These are phyloP conservation scores for Acanthamoeba sp. DNA, from an alignment of 208 protist species.

Conservation along the genomic window DNA sequence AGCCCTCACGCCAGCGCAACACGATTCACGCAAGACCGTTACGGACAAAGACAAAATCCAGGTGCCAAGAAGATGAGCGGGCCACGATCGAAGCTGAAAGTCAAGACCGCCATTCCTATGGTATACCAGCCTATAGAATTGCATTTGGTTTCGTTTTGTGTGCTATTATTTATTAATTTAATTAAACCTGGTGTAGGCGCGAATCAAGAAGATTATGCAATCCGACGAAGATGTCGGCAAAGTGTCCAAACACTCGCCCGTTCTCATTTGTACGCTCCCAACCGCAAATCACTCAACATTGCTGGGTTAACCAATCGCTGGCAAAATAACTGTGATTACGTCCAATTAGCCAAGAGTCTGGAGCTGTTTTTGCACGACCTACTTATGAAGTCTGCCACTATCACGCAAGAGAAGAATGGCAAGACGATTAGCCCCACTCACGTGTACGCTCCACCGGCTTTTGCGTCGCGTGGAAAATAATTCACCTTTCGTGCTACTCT, in stretches of 20 bases:
- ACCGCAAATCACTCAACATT: background rate
- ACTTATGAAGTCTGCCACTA: background rate
- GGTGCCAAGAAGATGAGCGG: background rate
- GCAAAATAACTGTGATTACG: too few relatives aligned
- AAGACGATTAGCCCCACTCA: conserved; percentile 47
- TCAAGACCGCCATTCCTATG: conserved; percentile 40
- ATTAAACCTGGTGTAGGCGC: conserved; percentile 20
- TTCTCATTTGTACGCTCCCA: conserved; percentile 36
- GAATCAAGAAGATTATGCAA: conserved; percentile 71
- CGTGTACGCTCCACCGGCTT: background rate
- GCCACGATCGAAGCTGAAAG: conserved; percentile 20
- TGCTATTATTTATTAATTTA: background rate
- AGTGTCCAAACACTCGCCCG: conserved; percentile 51
- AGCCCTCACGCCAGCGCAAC: too few relatives aligned
- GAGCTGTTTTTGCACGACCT: conserved; percentile 58
- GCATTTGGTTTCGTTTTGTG: too few relatives aligned
- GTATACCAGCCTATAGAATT: background rate
- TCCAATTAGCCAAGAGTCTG: conserved; percentile 60
- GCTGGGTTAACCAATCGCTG: background rate
- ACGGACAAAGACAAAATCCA: background rate
- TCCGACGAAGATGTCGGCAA: conserved; percentile 65
- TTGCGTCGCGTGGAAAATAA: background rate
- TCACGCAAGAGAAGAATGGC: conserved; percentile 33
- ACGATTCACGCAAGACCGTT: background rate
- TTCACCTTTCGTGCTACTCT: background rate